Evolutionary conservation across 2,329 filamentous ascomycete species (phyloP).

Genomic region (Geoglossum cookeanum): DNA sequence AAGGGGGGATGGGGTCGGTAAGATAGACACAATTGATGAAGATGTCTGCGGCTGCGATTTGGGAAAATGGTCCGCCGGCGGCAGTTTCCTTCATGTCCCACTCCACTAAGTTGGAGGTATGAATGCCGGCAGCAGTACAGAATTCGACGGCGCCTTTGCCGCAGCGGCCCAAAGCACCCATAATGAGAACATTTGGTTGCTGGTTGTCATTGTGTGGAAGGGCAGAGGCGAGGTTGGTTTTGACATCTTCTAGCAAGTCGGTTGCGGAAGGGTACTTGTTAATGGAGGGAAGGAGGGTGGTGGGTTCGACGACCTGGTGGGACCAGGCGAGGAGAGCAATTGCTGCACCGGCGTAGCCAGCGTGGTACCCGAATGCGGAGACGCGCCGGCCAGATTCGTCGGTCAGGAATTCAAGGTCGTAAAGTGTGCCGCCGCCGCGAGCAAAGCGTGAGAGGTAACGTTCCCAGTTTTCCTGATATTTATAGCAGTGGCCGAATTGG

Average conservation of each 20-base stretch:
- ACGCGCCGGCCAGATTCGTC: slow-evolving; percentile 2
- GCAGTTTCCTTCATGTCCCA: slow-evolving; percentile 1
- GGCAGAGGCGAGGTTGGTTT: background rate
- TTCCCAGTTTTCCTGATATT: slow-evolving; percentile 13
- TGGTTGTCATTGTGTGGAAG: background rate
- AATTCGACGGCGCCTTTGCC: slow-evolving; percentile 2
- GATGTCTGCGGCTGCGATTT: background rate
- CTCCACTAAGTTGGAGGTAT: background rate
- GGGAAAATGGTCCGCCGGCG: background rate
- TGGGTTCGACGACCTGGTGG: background rate
- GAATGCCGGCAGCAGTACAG: background rate
- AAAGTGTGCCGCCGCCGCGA: slow-evolving; percentile 11
- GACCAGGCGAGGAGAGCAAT: background rate
- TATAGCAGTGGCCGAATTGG: slow-evolving; percentile 13
- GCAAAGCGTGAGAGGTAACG: slow-evolving; percentile 11
- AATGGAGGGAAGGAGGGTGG: background rate
- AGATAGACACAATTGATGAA: slow-evolving; percentile 4
- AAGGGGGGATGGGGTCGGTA: background rate
- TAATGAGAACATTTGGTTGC: background rate
- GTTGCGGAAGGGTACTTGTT: background rate
- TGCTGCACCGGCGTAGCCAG: slow-evolving; percentile 3
- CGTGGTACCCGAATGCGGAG: slow-evolving; percentile 5
- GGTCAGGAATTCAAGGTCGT: slow-evolving; percentile 13
- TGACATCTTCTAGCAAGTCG: background rate
- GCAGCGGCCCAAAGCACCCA: background rate